These are phyloP conservation scores for Fusarium compactum DNA, from an alignment of 2,329 filamentous ascomycete species.

Conservation along the genomic window DNA sequence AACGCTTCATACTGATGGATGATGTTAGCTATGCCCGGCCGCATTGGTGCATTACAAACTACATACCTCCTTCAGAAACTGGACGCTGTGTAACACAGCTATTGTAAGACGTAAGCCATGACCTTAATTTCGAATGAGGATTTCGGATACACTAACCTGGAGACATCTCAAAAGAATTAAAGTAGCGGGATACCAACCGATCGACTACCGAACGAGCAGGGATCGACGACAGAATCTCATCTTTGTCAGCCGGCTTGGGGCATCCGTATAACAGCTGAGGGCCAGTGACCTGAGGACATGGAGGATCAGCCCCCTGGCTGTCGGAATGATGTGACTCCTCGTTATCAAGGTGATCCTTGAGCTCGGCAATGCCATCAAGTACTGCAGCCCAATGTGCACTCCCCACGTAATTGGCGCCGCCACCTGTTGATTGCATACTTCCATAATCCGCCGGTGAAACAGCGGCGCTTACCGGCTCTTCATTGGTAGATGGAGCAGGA, in stretches of 20 bases:
- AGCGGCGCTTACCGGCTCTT: not conserved
- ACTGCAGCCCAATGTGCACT: constrained; percentile 57
- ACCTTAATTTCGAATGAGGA: too few relatives aligned
- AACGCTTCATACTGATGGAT: constrained; percentile 56
- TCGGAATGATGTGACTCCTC: constrained; percentile 34
- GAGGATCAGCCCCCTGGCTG: not conserved
- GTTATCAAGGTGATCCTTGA: constrained; percentile 52
- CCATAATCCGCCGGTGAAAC: constrained; percentile 46
- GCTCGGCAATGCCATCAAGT: constrained; percentile 55
- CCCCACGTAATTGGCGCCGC: constrained; percentile 51
- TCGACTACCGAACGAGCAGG: constrained; percentile 52
- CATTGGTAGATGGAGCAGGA: not conserved
- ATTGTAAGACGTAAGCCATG: not conserved
- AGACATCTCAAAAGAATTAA: constrained; percentile 51
- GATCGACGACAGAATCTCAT: constrained; percentile 51
- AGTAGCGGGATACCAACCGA: constrained; percentile 53
- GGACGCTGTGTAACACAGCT: constrained; percentile 11
- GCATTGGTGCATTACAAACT: not conserved
- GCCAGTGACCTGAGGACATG: not conserved
- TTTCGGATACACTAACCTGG: not conserved
- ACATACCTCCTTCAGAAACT: constrained; percentile 18
- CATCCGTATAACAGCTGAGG: constrained; percentile 52
- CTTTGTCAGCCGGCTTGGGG: constrained; percentile 38
- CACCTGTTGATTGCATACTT: constrained; percentile 46
- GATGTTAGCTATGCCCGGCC: accelerated